These are phyloP conservation scores for Apiospora aurea DNA, from an alignment of 2,329 filamentous ascomycete species.

Conservation along the genomic window DNA sequence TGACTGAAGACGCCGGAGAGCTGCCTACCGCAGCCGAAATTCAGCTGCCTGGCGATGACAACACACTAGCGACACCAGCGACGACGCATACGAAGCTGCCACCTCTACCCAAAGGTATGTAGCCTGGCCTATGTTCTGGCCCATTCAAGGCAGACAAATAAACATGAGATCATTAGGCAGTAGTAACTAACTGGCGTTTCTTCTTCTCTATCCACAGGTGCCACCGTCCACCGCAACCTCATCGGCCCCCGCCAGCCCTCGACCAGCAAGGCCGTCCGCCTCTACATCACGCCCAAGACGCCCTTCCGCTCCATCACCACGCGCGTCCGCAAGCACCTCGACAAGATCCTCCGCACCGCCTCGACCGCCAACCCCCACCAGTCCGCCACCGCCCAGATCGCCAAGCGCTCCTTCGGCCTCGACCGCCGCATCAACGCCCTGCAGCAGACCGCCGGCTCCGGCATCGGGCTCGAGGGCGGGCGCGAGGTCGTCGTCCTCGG, in stretches of 20 bases:
- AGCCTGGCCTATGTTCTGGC: no score
- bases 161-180: background rate
- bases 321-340: constrained; percentile 69
- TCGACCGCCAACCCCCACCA: constrained; percentile 37
- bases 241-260: constrained; percentile 51
- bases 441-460: constrained; percentile 40
- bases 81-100: constrained; percentile 35
- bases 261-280: constrained; percentile 44
- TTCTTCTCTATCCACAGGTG: constrained; percentile 44
- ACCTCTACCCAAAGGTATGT: constrained; percentile 40
- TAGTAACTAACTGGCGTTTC: constrained; percentile 30
- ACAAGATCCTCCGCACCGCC: constrained; percentile 54
- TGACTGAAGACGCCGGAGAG: constrained; percentile 1
- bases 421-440: constrained; percentile 54
- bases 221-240: constrained; percentile 58
- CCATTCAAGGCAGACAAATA: background rate
- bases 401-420: constrained; percentile 52
- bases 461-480: constrained; percentile 42
- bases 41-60: constrained; percentile 32
- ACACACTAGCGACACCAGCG: constrained; percentile 1
- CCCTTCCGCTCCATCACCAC: constrained; percentile 74
- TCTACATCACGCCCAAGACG: constrained; percentile 71
- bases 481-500: constrained; percentile 67
- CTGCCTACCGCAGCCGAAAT: constrained; percentile 26
- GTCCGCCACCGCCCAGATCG: constrained; percentile 48